Conservation (phyloP, 495 filamentous ascomycete genomes). For the Aspergillus taichungensis region DNA sequence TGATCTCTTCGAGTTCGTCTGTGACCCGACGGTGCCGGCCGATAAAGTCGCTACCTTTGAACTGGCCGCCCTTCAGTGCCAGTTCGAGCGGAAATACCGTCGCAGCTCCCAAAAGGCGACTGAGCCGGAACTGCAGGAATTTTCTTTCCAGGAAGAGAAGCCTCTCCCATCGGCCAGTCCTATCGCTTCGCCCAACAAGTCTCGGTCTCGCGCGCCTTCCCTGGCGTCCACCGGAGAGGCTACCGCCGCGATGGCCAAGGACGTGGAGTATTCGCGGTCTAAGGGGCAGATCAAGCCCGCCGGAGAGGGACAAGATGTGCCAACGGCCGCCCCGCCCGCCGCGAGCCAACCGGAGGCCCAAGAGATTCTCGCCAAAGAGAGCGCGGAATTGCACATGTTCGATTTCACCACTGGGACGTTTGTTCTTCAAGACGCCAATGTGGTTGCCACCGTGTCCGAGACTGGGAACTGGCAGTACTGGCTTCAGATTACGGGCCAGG, state of each 20-base stretch:
- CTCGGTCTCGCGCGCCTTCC: conserved; percentile 23
- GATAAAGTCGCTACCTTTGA: conserved; percentile 74
- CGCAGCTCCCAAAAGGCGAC: conserved; percentile 71
- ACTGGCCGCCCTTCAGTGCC: conserved; percentile 78
- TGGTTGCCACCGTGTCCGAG: conserved; percentile 75
- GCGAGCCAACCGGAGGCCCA: conserved; percentile 55
- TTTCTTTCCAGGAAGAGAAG: conserved; percentile 70
- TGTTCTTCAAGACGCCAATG: conserved; percentile 63
- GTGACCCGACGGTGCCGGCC: conserved; percentile 61
- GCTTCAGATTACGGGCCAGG: conserved; percentile 73
- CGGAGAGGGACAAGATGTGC: conserved; percentile 11
- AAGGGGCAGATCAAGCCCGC: conserved; percentile 31
- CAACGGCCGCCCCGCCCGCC: conserved; percentile 44
- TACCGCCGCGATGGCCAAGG: conserved; percentile 34
- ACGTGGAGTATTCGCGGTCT: conserved; percentile 37
- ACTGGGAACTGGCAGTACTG: conserved; percentile 92
- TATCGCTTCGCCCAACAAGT: conserved; percentile 53
- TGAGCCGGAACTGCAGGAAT: conserved; percentile 68
- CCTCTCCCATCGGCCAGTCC: conserved; percentile 80
- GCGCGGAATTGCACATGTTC: conserved; percentile 84
- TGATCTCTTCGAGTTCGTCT: conserved; percentile 94
- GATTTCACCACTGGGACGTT: conserved; percentile 82
- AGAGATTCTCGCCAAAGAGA: conserved; percentile 67
- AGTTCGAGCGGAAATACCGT: conserved; percentile 92
- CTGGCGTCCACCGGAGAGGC: conserved; percentile 25